Conservation (phyloP, 2,329 filamentous ascomycete species). For the Botryotinia calthae region DNA sequence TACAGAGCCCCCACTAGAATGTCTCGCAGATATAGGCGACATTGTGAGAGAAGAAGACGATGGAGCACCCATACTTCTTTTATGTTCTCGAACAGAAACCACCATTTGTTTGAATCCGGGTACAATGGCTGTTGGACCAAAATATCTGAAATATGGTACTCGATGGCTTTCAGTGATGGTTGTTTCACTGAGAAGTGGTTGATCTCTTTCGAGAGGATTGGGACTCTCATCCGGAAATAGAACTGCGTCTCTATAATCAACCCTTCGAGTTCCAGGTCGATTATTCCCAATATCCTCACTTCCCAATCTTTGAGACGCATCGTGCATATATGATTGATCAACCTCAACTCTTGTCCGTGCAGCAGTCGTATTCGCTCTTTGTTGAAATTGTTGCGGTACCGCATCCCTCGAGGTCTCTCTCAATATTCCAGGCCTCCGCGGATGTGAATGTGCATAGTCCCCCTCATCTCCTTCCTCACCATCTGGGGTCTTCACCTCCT, state of each 20-base stretch:
- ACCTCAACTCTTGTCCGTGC: not conserved
- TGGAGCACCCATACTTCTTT: constrained; percentile 50
- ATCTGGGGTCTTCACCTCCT: constrained; percentile 32
- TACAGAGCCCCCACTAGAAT: constrained; percentile 27
- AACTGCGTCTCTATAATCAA: constrained; percentile 29
- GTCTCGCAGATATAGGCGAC: constrained; percentile 32
- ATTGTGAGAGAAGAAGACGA: constrained; percentile 31
- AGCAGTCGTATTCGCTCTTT: not conserved
- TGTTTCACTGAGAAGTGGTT: not conserved
- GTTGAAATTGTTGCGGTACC: constrained; percentile 10
- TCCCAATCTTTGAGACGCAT: not conserved
- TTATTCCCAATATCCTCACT: not conserved
- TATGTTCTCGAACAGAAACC: constrained; percentile 66
- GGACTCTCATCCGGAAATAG: constrained; percentile 30
- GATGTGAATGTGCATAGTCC: constrained; percentile 29
- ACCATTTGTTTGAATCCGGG: constrained; percentile 94
- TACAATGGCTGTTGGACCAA: constrained; percentile 86
- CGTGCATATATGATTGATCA: not conserved
- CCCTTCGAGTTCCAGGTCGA: not conserved
- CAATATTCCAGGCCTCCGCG: not conserved
- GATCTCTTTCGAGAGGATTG: constrained; percentile 36
- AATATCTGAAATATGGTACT: constrained; percentile 87
- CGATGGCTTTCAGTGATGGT: constrained; percentile 52
- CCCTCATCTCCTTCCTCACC: constrained; percentile 42
- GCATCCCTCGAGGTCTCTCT: constrained; percentile 10